Percentiles rank a stretch among this genome's conserved stretches.
Conservation (phyloP, 2,329 filamentous ascomycete species). For the Scedosporium aurantiacum region DNA sequence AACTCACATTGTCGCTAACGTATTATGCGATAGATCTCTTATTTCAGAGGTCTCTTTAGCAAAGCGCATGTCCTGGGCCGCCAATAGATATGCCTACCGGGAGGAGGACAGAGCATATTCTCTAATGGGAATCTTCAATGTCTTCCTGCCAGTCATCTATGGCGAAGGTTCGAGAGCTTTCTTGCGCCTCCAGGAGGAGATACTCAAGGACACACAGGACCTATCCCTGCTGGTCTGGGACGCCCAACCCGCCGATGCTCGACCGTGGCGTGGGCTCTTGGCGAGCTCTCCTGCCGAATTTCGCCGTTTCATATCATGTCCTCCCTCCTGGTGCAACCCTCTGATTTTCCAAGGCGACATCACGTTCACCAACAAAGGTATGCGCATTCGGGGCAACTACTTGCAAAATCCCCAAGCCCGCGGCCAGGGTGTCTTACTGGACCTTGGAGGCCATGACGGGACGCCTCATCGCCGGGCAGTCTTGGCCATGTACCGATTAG, state of each 20-base stretch:
- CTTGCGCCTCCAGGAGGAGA: slow-evolving; percentile 22
- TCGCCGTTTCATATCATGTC: not conserved
- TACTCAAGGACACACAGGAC: slow-evolving; percentile 21
- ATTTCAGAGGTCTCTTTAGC: slow-evolving; percentile 7
- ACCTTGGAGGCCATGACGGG: not conserved
- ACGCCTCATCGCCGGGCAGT: not conserved
- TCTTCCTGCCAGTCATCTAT: slow-evolving; percentile 19
- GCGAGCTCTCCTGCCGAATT: not conserved
- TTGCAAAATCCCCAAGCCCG: not conserved
- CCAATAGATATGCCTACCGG: slow-evolving; percentile 13
- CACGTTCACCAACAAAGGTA: not conserved
- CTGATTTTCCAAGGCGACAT: slow-evolving; percentile 1
- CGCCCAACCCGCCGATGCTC: not conserved
- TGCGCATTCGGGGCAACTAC: not conserved
- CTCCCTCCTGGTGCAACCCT: not conserved
- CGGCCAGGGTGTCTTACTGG: not conserved
- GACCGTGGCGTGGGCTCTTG: not conserved
- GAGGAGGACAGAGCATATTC: slow-evolving; percentile 20
- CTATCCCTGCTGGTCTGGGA: slow-evolving; percentile 22
- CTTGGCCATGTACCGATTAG: not conserved
- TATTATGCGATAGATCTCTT: slow-evolving; percentile 9
- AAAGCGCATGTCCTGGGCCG: slow-evolving; percentile 18
- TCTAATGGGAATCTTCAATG: slow-evolving; percentile 17
- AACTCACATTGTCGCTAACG: slow-evolving; percentile 14
- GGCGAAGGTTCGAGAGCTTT: slow-evolving; percentile 21